Evolutionary conservation across 352 stramenopile genomes (phyloP).

Genomic region (Pythium scleroteichum): DNA sequence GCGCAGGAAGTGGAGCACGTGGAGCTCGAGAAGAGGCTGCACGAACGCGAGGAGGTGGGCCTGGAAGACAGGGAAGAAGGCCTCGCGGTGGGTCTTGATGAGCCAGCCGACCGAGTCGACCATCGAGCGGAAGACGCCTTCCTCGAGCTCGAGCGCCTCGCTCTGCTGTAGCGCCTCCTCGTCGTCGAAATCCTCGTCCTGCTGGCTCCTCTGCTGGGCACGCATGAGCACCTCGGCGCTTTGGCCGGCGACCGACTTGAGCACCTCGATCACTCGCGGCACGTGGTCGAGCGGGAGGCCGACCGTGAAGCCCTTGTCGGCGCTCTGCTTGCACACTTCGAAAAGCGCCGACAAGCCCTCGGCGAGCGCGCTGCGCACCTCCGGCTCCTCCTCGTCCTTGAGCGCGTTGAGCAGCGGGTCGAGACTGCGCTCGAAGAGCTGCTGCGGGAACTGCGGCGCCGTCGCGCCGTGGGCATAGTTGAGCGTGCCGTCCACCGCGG

Average conservation of each 20-base stretch:
- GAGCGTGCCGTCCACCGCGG: slow-evolving; percentile 69
- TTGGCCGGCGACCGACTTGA: slow-evolving; percentile 68
- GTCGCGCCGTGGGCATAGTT: slow-evolving; percentile 58
- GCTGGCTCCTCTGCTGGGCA: slow-evolving; percentile 61
- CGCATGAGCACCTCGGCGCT: slow-evolving; percentile 63
- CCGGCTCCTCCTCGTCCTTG: slow-evolving; percentile 75
- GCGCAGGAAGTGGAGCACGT: slow-evolving; percentile 61
- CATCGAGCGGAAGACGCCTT: slow-evolving; percentile 79
- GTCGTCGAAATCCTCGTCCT: slow-evolving; percentile 83
- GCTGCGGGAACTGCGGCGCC: slow-evolving; percentile 71
- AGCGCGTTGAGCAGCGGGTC: slow-evolving; percentile 74
- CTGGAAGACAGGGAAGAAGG: slow-evolving; percentile 80
- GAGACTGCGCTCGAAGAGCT: slow-evolving; percentile 79
- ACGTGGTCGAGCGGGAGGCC: slow-evolving; percentile 72
- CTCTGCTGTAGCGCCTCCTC: slow-evolving; percentile 70
- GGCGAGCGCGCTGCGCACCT: slow-evolving; percentile 73
- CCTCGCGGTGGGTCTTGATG: slow-evolving; percentile 79
- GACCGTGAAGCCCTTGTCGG: slow-evolving; percentile 70
- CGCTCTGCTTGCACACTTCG: slow-evolving; percentile 80
- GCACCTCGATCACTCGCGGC: slow-evolving; percentile 62
- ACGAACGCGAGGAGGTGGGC: slow-evolving; percentile 66
- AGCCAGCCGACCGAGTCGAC: slow-evolving; percentile 85
- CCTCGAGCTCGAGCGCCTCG: slow-evolving; percentile 72
- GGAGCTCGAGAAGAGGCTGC: slow-evolving; percentile 62
- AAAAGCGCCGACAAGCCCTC: slow-evolving; percentile 75